Base-by-base conservation (phyloP, 2,329 filamentous ascomycete species). In the Ascochyta viciae-villosae region DNA sequence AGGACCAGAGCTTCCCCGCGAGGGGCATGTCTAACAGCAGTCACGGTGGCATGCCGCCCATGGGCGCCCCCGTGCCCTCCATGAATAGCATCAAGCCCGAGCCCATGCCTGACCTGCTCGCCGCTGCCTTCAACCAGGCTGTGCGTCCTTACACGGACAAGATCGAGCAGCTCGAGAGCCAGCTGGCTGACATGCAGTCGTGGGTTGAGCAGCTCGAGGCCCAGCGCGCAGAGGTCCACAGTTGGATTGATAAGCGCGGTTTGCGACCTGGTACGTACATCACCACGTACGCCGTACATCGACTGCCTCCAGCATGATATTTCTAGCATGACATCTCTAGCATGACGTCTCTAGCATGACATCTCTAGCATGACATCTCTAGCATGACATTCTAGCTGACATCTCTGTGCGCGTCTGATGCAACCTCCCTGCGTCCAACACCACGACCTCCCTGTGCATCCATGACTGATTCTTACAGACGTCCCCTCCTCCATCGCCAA, bases 191-290 rank as follows among this genome's bases (percentile, higher is more conserved):
- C 64, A 68, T 82, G 70, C 76, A 78, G 59, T 71, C 75, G 10
- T 82, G 80, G 73, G 74, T 83, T 47, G 80, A 82, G 68, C 76
- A 80, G 67, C 69, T 83, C 59, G 81, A 83, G 71, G 72, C 77
- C 59, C 80, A 83, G 76, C 74, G 81, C 59, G 74, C 75, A 26
- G 81, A 84, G 56, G 78, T 84, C 31, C 80, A 82, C 68, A 76
- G 78, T 44, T 84, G 81, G 81, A 83, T 84, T 52, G 81, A 84
- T 73, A 84, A 84, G 76, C 75, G 81, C 37, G 81, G 81, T 22
- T 64, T 83, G 46, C 72, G 81, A 66, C 81, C 81, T 59, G 81
- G 81, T 83, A 73, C 55, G 78, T 63, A 13, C 40, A 22, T 9
- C 24, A 13, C 19, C 19, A 19, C 19, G 19, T 2, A 19, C 19